phyloP scores from a whole-genome alignment of 2,329 filamentous ascomycete genomes.

The Aspergillus sp. region DNA sequence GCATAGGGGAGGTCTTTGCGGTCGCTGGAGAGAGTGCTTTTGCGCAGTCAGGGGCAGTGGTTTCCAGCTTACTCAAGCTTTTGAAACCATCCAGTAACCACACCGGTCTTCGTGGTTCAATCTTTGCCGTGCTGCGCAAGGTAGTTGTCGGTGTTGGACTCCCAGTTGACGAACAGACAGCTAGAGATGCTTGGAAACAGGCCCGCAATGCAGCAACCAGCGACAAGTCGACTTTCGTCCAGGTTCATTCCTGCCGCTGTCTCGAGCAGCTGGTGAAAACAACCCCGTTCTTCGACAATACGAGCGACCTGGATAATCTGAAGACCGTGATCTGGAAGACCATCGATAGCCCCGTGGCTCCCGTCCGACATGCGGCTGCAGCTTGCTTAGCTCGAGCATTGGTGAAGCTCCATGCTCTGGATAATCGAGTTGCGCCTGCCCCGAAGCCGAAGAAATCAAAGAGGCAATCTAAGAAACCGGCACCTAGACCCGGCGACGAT shows the following conservation, averaged over 20 bases:
- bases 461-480: conserved; percentile 63
- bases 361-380: conserved; percentile 79
- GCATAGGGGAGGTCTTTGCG: conserved; percentile 82
- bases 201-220: conserved; percentile 67
- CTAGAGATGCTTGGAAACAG: conserved; percentile 93
- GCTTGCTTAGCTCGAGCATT: conserved; percentile 80
- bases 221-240: conserved; percentile 80
- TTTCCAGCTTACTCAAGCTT: conserved; percentile 68
- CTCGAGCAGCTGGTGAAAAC: conserved; percentile 66
- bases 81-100: conserved; percentile 75
- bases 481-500: conserved; percentile 57
- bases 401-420: conserved; percentile 72
- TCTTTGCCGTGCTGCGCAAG: conserved; percentile 71
- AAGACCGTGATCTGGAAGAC: conserved; percentile 79
- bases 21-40: conserved; percentile 92
- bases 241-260: conserved; percentile 74
- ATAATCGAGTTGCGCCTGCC: conserved; percentile 46
- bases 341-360: conserved; percentile 69
- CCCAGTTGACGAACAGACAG: conserved; percentile 76
- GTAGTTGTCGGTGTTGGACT: conserved; percentile 68
- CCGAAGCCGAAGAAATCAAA: conserved; percentile 66
- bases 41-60: conserved; percentile 71
- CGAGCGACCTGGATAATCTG: conserved; percentile 83
- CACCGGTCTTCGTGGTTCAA: conserved; percentile 73
- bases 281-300: conserved; percentile 81